phyloP scores from a whole-genome alignment of 129 eudicot species.

The Solidago caesia region DNA sequence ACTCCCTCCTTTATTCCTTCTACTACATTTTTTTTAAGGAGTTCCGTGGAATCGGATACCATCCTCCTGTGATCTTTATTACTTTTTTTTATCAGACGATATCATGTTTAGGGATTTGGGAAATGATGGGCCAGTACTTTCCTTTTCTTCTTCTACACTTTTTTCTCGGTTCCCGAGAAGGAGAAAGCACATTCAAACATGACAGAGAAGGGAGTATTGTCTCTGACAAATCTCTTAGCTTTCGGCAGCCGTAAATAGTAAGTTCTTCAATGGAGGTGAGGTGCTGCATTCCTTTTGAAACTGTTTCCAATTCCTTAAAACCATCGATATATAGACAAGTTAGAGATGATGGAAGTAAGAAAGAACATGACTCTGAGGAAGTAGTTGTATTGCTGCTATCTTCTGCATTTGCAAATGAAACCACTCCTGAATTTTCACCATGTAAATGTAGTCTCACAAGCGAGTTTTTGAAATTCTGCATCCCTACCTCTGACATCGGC shows the following conservation, averaged over 20 bases:
- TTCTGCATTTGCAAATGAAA: neutral
- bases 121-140: conserved; percentile 22
- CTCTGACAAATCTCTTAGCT: conserved; percentile 24
- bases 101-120: conserved; percentile 12
- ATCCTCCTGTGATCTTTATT: no score
- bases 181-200: neutral
- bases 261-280: conserved; percentile 24
- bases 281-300: conserved; percentile 19
- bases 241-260: conserved; percentile 13
- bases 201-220: conserved; percentile 24
- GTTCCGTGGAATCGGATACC: no score
- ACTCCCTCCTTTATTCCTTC: no score
- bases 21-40: no score
- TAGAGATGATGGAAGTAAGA: conserved; percentile 23
- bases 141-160: conserved; percentile 13
- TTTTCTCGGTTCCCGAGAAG: neutral
- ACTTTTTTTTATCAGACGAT: no score
- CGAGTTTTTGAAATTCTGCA: conserved; percentile 17
- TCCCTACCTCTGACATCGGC: conserved; percentile 20
- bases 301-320: conserved; percentile 16
- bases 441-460: neutral
- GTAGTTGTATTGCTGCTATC: neutral
- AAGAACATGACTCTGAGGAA: neutral
- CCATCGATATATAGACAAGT: neutral
- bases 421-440: conserved; percentile 3